Percentiles rank a stretch among this genome's conserved stretches.
These are phyloP conservation scores for Pseudocercospora fijiensis DNA, from an alignment of 2,329 filamentous ascomycete species.

Conservation along the genomic window DNA sequence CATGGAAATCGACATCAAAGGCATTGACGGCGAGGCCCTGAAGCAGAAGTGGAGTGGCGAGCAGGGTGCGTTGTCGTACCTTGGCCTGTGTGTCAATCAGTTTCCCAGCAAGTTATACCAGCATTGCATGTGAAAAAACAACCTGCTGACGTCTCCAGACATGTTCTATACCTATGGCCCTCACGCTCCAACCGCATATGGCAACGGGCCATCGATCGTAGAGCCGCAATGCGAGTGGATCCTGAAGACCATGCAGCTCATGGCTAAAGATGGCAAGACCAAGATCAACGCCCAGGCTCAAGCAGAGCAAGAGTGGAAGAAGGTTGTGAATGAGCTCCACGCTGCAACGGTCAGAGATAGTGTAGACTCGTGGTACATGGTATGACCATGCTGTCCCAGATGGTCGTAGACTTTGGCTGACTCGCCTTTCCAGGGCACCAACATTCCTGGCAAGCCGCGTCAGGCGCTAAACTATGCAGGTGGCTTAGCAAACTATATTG, in stretches of 20 bases:
- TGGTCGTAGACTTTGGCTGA: not conserved
- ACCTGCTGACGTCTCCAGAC: constrained; percentile 31
- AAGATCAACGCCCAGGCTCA: constrained; percentile 44
- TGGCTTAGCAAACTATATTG: constrained; percentile 28
- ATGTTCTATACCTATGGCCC: constrained; percentile 47
- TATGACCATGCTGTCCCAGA: not conserved
- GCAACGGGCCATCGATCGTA: constrained; percentile 41
- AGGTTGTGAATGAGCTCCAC: constrained; percentile 41
- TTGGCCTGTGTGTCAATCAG: constrained; percentile 36
- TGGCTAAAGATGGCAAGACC: constrained; percentile 41
- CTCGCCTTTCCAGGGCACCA: constrained; percentile 33
- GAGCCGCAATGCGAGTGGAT: constrained; percentile 47
- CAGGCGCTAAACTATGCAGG: constrained; percentile 47
- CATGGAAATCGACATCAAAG: constrained; percentile 38
- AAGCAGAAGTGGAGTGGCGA: constrained; percentile 47
- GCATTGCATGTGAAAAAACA: constrained; percentile 37
- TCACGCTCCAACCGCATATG: constrained; percentile 45
- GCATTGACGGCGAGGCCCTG: constrained; percentile 23
- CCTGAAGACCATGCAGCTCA: constrained; percentile 42
- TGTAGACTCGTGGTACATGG: constrained; percentile 45
- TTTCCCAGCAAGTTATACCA: constrained; percentile 39
- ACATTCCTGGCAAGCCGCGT: constrained; percentile 46
- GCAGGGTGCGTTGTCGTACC: constrained; percentile 41
- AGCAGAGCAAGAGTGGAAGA: constrained; percentile 44
- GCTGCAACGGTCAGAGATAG: constrained; percentile 46